phyloP scores from a whole-genome alignment of 2,329 filamentous ascomycete genomes.

The Purpureocillium takamizusanense region DNA sequence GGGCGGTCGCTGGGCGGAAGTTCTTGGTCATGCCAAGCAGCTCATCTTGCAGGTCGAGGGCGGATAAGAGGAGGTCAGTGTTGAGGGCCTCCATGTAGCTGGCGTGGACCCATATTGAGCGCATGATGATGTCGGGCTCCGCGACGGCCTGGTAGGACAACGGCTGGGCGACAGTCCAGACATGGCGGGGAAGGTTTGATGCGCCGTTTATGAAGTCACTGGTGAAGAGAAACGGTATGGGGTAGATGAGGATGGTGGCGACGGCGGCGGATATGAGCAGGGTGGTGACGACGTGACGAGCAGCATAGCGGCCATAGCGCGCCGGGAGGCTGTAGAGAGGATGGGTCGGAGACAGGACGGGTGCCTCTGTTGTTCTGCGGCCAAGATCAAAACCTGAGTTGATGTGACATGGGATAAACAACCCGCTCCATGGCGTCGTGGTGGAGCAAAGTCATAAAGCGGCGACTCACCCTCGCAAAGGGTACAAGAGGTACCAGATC shows the following conservation, averaged over 20 bases:
- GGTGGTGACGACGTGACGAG: conserved; percentile 65
- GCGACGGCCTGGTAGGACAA: conserved; percentile 41
- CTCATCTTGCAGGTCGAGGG: conserved; percentile 60
- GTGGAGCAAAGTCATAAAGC: too few relatives aligned
- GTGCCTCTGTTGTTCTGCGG: conserved; percentile 63
- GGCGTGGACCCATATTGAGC: conserved; percentile 73
- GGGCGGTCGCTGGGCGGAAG: conserved; percentile 38
- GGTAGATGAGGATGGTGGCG: conserved; percentile 62
- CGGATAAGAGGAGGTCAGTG: conserved; percentile 53
- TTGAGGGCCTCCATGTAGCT: conserved; percentile 71
- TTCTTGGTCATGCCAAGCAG: conserved; percentile 53
- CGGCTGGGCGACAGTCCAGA: conserved; percentile 68
- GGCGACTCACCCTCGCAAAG: conserved; percentile 60
- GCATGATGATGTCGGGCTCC: conserved; percentile 67
- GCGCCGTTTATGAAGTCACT: conserved; percentile 63
- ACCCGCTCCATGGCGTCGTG: too few relatives aligned
- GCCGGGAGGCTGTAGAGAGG: conserved; percentile 57
- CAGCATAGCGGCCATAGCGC: conserved; percentile 61
- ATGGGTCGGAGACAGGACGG: conserved; percentile 53
- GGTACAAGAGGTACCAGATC: conserved; percentile 74
- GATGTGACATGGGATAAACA: too few relatives aligned
- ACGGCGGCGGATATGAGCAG: conserved; percentile 65
- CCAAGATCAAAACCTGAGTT: neutral
- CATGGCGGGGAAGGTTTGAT: conserved; percentile 66
- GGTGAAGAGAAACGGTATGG: conserved; percentile 66